Base-by-base conservation (phyloP, 148 eudicot genomes). In the Cornus controversa region DNA sequence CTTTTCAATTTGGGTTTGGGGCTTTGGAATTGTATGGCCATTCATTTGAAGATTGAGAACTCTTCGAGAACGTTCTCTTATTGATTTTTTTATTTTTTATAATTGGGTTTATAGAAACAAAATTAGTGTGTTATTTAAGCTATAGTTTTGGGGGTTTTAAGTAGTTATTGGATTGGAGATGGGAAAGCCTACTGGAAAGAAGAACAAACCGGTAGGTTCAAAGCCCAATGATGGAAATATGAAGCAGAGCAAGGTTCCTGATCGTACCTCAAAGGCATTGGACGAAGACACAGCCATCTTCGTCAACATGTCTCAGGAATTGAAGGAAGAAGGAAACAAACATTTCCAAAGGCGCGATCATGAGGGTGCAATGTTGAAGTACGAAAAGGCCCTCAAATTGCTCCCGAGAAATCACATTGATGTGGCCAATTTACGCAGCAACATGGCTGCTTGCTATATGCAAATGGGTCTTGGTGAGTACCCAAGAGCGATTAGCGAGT, bases 261-360 rank as follows among this genome's bases (percentile, higher is more conserved):
- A 87, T 31, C 77, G 87, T 62, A 91, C 76, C 69, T 91, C 95
- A 9, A 93, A 93, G 62, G 88, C 94, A 28, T 85, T 93, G 50
- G 99, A 96, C 79, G 94, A 96, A 72, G 99, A 96, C 90, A 93
- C 98, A 13, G 93, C 92, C n/a, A 86, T 96, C 62, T 96, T 96
- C 86, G 89, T 96, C 65, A 87, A 80, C 70, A 89, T 96, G 99
- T 91, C 99, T n/a, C 94, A 88, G 60, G 99, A 96, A 72, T 80
- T 93, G 73, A 93, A 88, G 82, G 97, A 96, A 67, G 99, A 93
- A 82, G 99, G 97, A 50, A 89, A 84, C 84, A 90, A 80, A 77
- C 81, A 89, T 28, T 89, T 90, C 79, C 97, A 96, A 68, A 88
- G 79, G 72, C 94, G 89, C 1, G 97, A 96, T 67, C 86, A 86